Conservation (phyloP, 345 rosid genomes). For the Lepidium sativum region DNA sequence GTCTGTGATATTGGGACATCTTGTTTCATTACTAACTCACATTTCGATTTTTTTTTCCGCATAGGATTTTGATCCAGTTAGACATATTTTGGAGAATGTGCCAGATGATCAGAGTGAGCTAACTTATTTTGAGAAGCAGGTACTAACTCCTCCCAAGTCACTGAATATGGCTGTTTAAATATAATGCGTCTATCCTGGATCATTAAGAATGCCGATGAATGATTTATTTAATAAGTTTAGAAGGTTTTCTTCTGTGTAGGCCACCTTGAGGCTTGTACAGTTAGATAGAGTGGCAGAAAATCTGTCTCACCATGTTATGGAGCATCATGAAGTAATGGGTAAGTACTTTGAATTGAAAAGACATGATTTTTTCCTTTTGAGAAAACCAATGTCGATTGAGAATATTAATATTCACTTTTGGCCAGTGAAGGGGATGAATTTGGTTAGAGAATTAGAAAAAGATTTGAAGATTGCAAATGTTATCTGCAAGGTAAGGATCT, state of each 20-base stretch:
- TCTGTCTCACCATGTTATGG: slow-evolving; percentile 79
- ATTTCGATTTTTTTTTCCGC: slow-evolving; percentile 3
- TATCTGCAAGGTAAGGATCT: slow-evolving; percentile 74
- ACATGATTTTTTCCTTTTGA: neutral
- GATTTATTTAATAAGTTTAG: neutral
- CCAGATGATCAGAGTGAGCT: slow-evolving; percentile 64
- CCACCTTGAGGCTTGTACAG: slow-evolving; percentile 77
- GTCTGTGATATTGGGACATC: neutral
- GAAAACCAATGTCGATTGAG: neutral
- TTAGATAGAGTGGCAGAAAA: slow-evolving; percentile 77
- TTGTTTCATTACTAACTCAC: neutral
- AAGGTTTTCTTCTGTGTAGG: slow-evolving; percentile 41
- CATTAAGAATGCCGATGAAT: neutral
- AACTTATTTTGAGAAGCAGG: slow-evolving; percentile 85
- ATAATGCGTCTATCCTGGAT: neutral
- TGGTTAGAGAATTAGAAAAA: slow-evolving; percentile 94
- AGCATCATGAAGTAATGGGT: slow-evolving; percentile 99
- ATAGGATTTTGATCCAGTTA: slow-evolving; percentile 90
- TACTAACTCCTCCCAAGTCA: slow-evolving; percentile 10
- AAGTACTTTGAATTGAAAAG: slow-evolving; percentile 18
- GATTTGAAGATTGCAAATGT: slow-evolving; percentile 95
- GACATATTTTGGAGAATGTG: slow-evolving; percentile 66
- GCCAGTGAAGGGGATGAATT: slow-evolving; percentile 99
- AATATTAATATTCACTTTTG: slow-evolving; percentile 33
- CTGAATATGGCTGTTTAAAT: neutral